These are phyloP conservation scores for Fusarium buxicola DNA, from an alignment of 2,329 filamentous ascomycete genomes.

Conservation along the genomic window DNA sequence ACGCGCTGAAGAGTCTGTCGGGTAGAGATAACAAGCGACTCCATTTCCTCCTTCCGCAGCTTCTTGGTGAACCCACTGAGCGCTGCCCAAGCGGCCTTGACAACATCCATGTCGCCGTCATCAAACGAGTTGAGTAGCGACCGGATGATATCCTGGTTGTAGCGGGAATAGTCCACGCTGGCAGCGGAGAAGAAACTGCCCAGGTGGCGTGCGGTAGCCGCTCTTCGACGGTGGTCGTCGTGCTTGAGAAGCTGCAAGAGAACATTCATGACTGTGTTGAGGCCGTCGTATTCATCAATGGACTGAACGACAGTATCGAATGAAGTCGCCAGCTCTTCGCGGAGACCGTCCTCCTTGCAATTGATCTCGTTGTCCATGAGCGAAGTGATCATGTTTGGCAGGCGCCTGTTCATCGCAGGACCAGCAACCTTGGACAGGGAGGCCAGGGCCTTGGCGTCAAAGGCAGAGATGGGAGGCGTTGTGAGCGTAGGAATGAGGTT, in stretches of 20 bases:
- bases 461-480: constrained; percentile 88
- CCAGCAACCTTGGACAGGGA: constrained; percentile 93
- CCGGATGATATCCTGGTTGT: constrained; percentile 95
- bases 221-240: constrained; percentile 87
- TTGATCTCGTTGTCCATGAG: constrained; percentile 93
- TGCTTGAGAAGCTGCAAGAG: constrained; percentile 90
- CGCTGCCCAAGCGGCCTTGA: constrained; percentile 90
- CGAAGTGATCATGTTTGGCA: constrained; percentile 91
- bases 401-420: constrained; percentile 86
- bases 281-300: constrained; percentile 94
- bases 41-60: constrained; percentile 98
- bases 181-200: constrained; percentile 86
- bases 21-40: constrained; percentile 87
- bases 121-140: constrained; percentile 92
- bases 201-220: constrained; percentile 81
- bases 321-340: constrained; percentile 77
- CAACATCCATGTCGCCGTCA: constrained; percentile 83
- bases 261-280: constrained; percentile 96
- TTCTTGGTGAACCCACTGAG: constrained; percentile 88
- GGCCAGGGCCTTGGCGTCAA: constrained; percentile 94
- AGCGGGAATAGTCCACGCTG: constrained; percentile 90
- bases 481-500: constrained; percentile 95
- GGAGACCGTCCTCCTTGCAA: constrained; percentile 78
- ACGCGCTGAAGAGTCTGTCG: constrained; percentile 88
- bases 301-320: constrained; percentile 92